Evolutionary conservation across 2,329 filamentous ascomycete species (phyloP).

Genomic region (Fusarium anguioides): DNA sequence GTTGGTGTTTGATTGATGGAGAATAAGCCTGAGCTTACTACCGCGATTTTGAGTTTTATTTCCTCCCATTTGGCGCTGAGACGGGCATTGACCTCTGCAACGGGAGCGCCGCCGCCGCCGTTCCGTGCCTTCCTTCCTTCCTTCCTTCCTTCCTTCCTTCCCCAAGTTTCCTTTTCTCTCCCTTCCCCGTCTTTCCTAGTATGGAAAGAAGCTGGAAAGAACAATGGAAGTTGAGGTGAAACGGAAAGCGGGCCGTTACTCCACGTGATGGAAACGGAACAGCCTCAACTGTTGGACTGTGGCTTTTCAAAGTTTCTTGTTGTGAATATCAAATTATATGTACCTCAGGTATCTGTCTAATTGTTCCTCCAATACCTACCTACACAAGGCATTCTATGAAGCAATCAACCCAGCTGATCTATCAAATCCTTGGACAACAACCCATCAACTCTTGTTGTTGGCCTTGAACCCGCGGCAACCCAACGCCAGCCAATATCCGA

Average conservation of each 20-base stretch:
- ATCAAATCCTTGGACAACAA: background rate
- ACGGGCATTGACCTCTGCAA: background rate
- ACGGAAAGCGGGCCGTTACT: slow-evolving; percentile 15
- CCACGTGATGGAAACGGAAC: slow-evolving; percentile 39
- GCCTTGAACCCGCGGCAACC: background rate
- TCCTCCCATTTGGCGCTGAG: slow-evolving; percentile 2
- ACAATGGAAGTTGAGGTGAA: slow-evolving; percentile 16
- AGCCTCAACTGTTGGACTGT: background rate
- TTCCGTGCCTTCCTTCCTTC: slow-evolving; percentile 22
- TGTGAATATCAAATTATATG: background rate
- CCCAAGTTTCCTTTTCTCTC: no score
- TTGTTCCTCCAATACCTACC: background rate
- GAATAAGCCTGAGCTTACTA: slow-evolving; percentile 1
- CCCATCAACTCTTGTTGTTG: background rate
- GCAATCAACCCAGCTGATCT: slow-evolving; percentile 1
- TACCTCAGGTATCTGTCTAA: no score
- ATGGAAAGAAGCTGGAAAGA: slow-evolving; percentile 22
- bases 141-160: no score
- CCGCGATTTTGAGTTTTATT: slow-evolving; percentile 40
- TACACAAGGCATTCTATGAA: slow-evolving; percentile 1
- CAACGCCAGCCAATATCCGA: slow-evolving; percentile 9
- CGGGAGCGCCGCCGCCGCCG: slow-evolving; percentile 9
- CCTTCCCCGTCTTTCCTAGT: slow-evolving; percentile 14
- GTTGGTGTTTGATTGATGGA: slow-evolving; percentile 26
- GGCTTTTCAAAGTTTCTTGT: background rate